Conservation (phyloP, 2,329 filamentous ascomycete genomes). For the Penicillium sp. region DNA sequence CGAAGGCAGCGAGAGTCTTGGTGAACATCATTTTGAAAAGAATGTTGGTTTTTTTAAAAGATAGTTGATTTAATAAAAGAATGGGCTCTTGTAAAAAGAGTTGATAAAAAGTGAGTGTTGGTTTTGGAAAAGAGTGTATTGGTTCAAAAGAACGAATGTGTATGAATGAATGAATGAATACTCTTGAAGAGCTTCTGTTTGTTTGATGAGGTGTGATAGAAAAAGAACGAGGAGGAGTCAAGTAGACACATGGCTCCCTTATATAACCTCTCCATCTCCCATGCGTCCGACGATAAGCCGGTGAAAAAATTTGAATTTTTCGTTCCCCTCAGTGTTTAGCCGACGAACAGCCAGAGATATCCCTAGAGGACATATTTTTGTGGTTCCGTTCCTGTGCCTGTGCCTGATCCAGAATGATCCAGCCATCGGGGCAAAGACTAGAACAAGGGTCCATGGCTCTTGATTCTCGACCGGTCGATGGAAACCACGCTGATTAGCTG, state of each 20-base stretch:
- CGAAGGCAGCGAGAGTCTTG: conserved; percentile 24
- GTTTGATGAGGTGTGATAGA: background rate
- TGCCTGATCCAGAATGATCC: background rate
- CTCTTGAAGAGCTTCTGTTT: conserved; percentile 8
- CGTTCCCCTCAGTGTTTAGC: background rate
- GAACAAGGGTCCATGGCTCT: conserved; percentile 5
- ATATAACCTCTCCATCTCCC: conserved; percentile 3
- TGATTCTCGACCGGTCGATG: conserved; percentile 9
- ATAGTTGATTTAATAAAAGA: background rate
- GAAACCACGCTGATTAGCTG: conserved; percentile 10
- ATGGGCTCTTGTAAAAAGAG: background rate
- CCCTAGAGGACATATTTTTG: background rate
- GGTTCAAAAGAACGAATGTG: conserved; percentile 1
- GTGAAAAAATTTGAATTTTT: background rate
- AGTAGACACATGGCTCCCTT: background rate
- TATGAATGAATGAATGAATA: conserved; percentile 7
- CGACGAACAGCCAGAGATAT: background rate
- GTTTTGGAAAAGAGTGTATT: background rate
- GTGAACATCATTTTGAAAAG: conserved; percentile 31
- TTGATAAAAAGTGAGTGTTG: background rate
- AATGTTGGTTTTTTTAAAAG: background rate
- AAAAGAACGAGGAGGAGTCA: background rate
- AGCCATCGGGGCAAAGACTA: background rate
- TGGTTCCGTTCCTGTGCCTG: background rate
- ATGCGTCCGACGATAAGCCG: background rate